Percentiles rank a stretch among this genome's conserved stretches.
phyloP scores from a whole-genome alignment of 2,329 filamentous ascomycete species.

The Paecilomyces variotii region DNA sequence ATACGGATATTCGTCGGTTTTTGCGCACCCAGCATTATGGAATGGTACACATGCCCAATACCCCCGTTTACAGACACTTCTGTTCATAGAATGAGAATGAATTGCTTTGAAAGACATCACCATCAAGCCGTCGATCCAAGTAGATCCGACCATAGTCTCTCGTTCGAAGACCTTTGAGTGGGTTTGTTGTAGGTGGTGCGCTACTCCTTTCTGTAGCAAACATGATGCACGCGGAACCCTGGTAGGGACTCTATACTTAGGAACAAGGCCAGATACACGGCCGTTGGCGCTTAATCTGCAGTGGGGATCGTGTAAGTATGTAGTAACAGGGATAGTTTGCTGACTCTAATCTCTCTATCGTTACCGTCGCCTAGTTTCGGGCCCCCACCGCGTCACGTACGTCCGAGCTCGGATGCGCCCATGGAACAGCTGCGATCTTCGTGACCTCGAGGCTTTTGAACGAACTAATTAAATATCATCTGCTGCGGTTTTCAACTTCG shows the following conservation, averaged over 20 bases:
- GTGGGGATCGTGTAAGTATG: too few species aligned
- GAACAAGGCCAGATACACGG: too few species aligned
- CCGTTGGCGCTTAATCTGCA: too few species aligned
- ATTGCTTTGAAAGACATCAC: background rate
- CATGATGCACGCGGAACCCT: too few species aligned
- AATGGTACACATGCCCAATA: background rate
- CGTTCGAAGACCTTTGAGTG: too few species aligned
- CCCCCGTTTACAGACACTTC: background rate
- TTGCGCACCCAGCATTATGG: background rate
- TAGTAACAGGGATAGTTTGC: background rate
- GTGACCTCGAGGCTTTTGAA: background rate
- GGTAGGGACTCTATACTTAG: too few species aligned
- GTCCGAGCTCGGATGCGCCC: background rate
- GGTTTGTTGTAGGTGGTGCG: too few species aligned
- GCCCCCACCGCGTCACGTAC: background rate
- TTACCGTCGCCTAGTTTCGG: background rate
- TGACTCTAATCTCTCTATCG: background rate
- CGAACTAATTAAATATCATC: background rate
- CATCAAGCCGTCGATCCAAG: too few species aligned
- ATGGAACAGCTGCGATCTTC: background rate
- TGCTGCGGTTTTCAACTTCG: background rate
- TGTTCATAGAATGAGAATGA: background rate
- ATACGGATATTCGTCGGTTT: background rate
- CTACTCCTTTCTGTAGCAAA: too few species aligned
- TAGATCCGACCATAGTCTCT: too few species aligned